Evolutionary conservation across 176 grass and related monocot species (phyloP), one percentile per base, ranked within the genome.

Genomic region (Pontederia paniculata): DNA sequence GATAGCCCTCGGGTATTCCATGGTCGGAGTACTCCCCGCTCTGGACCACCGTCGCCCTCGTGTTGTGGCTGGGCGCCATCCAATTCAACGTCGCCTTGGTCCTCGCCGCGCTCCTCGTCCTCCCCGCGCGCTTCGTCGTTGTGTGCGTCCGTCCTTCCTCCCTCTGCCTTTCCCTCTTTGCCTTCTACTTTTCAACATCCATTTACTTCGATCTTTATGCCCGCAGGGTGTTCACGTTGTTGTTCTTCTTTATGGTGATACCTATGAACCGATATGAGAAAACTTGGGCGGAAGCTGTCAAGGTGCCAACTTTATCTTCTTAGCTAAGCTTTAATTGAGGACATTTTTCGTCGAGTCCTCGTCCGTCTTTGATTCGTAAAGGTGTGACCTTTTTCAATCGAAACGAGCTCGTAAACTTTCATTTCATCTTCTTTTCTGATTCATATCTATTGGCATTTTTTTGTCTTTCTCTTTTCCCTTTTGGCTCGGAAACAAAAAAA

Each of bases 21-120:
- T 61, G 74, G 41, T 81, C 74, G 63, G 74, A 81, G 0, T 84
- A 79, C 76, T 69, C 91, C 73, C 71, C 28, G 54, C 19, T 87
- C 48, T 71, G 55, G 12, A 97, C 83, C 67, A 79, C 68, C 37
- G 10, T 72, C 21, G 86, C 86, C 50, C 86, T 97, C 31, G 80
- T 80, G 67, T 58, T 97, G 46, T 97, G 93, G 91, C 83, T 97
- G 10, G 93, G 93, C 21, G 57, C 51, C 68, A 88, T 97, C 83
- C 83, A 97, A 77, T 69, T 90, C 74, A 86, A 87, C 74, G 83
- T 74, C 47, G 75, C 79, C 66, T 74, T 97, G 37, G 51, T 88
- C 50, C 65, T 97, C 31, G 60, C 63, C 42, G 76, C 76, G 55
- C 64, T 90, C 71, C 84, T 97, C 76, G 48, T 96, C 79, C 69